phyloP scores from a whole-genome alignment of 148 eudicot genomes.

The Camellia granthamiana region DNA sequence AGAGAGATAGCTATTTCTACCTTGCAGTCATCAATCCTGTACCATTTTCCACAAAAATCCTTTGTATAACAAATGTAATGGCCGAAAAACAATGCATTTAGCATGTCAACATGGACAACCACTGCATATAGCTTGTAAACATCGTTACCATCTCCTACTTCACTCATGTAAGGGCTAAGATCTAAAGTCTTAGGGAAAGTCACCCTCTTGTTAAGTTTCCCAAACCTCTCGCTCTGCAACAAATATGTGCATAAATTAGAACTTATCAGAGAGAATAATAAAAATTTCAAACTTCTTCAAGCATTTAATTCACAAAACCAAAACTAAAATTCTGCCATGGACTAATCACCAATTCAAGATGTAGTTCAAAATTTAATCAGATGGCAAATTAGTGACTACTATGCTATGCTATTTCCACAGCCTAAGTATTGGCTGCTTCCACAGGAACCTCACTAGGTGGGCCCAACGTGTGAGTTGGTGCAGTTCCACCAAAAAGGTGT shows the following conservation, averaged over 20 bases:
- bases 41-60: conserved; percentile 83
- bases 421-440: not conserved
- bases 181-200: conserved; percentile 72
- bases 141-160: conserved; percentile 54
- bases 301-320: not conserved
- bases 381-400: not conserved
- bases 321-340: not conserved
- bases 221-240: conserved; percentile 88
- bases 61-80: conserved; percentile 86
- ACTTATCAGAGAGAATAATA: not conserved
- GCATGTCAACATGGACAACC: conserved; percentile 93
- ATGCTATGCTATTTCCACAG: not conserved
- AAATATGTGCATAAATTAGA: conserved; percentile 4
- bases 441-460: not conserved
- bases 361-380: not conserved
- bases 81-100: conserved; percentile 92
- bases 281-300: not conserved
- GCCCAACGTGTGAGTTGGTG: not conserved
- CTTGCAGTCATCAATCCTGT: conserved; percentile 89
- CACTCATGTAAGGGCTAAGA: conserved; percentile 85
- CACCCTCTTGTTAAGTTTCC: conserved; percentile 88
- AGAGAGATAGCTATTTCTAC: conserved; percentile 29
- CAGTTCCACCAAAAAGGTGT: not conserved
- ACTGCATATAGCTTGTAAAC: conserved; percentile 79
- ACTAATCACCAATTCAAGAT: not conserved